Conservation (phyloP, 495 filamentous ascomycete genomes). For the Aspergillus indologenus region DNA sequence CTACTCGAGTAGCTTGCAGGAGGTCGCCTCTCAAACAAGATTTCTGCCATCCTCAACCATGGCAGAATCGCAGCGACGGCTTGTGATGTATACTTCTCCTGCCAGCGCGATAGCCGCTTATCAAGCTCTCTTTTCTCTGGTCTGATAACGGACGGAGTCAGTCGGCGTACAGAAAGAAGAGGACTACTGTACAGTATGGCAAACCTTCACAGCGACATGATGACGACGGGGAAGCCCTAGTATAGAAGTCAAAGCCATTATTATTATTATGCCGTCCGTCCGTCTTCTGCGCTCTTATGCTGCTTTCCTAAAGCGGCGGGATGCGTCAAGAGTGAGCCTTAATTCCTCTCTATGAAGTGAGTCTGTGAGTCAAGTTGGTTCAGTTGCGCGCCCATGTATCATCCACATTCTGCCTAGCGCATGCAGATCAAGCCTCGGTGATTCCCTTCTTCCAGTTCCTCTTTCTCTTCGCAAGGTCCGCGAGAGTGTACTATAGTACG, state of each 20-base stretch:
- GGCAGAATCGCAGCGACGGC: no score
- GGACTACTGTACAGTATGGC: no score
- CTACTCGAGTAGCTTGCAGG: background rate
- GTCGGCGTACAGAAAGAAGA: no score
- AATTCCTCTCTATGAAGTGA: constrained; percentile 1
- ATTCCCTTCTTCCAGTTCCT: constrained; percentile 2
- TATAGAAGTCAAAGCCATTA: background rate
- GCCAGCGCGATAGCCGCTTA: constrained; percentile 10
- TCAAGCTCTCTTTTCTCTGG: background rate
- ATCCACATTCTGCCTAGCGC: constrained; percentile 13
- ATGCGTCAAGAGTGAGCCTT: constrained; percentile 9
- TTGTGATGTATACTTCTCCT: background rate
- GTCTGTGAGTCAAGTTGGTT: background rate
- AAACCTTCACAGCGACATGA: constrained; percentile 1
- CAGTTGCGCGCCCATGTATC: constrained; percentile 5
- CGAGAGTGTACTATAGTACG: background rate
- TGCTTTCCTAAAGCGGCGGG: constrained; percentile 8
- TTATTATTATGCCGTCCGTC: no score
- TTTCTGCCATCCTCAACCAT: background rate
- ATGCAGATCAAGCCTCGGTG: constrained; percentile 14
- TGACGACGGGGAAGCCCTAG: background rate
- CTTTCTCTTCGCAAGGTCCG: background rate
- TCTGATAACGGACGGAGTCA: background rate
- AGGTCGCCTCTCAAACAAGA: background rate
- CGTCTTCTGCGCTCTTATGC: background rate